Base-by-base conservation (phyloP, 2,329 filamentous ascomycete species). In the Dothideomycetes sp. region DNA sequence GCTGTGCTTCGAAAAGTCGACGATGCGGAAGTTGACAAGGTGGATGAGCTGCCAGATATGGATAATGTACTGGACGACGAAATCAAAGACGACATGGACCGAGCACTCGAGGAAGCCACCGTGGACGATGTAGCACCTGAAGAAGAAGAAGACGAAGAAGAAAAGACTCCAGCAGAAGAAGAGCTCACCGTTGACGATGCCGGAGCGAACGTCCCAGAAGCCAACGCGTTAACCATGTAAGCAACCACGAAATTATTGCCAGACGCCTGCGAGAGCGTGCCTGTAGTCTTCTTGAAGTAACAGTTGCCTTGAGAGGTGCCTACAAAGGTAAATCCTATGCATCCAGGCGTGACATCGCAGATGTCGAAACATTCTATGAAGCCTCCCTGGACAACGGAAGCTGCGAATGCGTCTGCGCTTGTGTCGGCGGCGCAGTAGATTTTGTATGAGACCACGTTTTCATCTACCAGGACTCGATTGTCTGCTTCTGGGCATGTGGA, bases 391-490 rank as follows among this genome's bases (percentile, higher is more conserved):
- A 35, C 22, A 12, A 27, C 36, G 1, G 31, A 35, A 4, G 32
- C 19, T 14, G 31, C 36, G n/a, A 42, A 38, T 4, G 43, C 19
- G 8, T 5, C 4, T 15, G 32, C 32, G 3, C 22, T 24, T 3
- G 45, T 48, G 27, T 49, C 45, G 8, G 44, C 18, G 8, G 31
- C 36, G 37, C 47, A 49, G 38, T 43, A 42, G 4, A 49, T 43
- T 4, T 37, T 46, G 27, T 49, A 49, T 10, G 40, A 19, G 11
- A 45, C 19, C 5, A 37, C 37, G 10, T 45, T 43, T 19, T 45
- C 43, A 19, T 39, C 38, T n/a, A 38, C 37, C 15, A 40, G 36
- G 14, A 45, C 36, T 3, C 19, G 17, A 14, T 43, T 41, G 31
- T 45, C 41, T 12, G 33, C 40, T 10, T 32, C 7, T 4, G 43